Conservation (phyloP, 441 rosid genomes). For the Hypseocharis bilobata region DNA sequence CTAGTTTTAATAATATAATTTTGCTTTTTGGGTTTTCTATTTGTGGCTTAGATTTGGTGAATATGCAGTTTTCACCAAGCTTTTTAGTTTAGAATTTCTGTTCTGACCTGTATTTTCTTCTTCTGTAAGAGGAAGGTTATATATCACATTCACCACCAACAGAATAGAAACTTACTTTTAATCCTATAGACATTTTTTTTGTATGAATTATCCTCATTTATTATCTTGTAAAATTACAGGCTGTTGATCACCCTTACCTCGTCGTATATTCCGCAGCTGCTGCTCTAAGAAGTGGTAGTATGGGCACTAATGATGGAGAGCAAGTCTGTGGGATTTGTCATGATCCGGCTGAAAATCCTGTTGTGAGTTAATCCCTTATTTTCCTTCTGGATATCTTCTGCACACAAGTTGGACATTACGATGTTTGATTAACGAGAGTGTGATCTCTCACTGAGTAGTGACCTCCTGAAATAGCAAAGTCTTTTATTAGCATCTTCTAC, state of each 20-base stretch:
- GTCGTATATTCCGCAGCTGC: conserved; percentile 67
- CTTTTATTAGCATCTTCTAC: no score
- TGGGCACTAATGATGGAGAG: conserved; percentile 32
- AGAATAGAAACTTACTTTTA: background rate
- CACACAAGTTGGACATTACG: no score
- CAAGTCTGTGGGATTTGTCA: conserved; percentile 74
- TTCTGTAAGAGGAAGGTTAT: background rate
- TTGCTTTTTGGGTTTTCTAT: background rate
- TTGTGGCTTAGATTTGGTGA: background rate
- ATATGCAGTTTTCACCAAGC: background rate
- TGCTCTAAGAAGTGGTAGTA: conserved; percentile 32
- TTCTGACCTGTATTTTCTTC: background rate
- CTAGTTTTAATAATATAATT: background rate
- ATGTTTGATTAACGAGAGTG: no score
- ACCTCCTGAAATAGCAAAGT: no score
- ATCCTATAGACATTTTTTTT: background rate
- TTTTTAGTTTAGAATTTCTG: background rate
- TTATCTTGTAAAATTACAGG: conserved; percentile 41
- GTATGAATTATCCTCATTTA: conserved; percentile 7
- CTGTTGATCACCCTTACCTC: conserved; percentile 96
- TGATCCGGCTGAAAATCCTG: conserved; percentile 65
- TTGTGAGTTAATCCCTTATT: conserved; percentile 38
- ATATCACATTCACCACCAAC: background rate
- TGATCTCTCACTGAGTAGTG: no score
- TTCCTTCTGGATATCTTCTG: background rate